phyloP scores from a whole-genome alignment of 2,329 filamentous ascomycete species.

The Cucurbitaria berberidis region DNA sequence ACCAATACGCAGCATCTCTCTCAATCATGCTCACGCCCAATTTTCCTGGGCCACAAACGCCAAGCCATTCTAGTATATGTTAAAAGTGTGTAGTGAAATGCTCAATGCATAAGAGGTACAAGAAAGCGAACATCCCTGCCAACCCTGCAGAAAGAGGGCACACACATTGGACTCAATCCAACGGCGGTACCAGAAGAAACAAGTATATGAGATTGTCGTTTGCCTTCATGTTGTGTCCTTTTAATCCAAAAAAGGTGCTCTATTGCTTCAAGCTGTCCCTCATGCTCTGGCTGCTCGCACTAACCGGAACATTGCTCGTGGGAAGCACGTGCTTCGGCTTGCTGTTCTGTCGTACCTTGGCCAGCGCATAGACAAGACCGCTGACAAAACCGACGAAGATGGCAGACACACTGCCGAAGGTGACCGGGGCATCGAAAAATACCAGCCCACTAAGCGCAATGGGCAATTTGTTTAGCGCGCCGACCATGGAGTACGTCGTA shows the following conservation, averaged over 20 bases:
- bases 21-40: background rate
- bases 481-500: constrained; percentile 98
- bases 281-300: constrained; percentile 89
- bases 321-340: constrained; percentile 72
- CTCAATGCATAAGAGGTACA: constrained; percentile 26
- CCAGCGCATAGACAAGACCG: constrained; percentile 86
- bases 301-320: constrained; percentile 71
- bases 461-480: constrained; percentile 95
- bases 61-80: constrained; percentile 31
- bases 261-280: constrained; percentile 75
- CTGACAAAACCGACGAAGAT: constrained; percentile 91
- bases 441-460: constrained; percentile 90
- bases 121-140: constrained; percentile 21
- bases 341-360: constrained; percentile 80
- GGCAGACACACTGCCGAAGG: constrained; percentile 87
- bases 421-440: constrained; percentile 95
- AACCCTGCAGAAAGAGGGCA: constrained; percentile 5
- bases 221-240: constrained; percentile 17
- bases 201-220: constrained; percentile 15
- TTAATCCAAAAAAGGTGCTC: constrained; percentile 3
- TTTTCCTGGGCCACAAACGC: constrained; percentile 17
- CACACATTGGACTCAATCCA: constrained; percentile 30
- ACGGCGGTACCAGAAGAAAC: constrained; percentile 13
- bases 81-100: constrained; percentile 23
- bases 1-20: background rate